Evolutionary conservation across 2,329 filamentous ascomycete genomes (phyloP).

Genomic region (Atkinsonella hypoxylon): DNA sequence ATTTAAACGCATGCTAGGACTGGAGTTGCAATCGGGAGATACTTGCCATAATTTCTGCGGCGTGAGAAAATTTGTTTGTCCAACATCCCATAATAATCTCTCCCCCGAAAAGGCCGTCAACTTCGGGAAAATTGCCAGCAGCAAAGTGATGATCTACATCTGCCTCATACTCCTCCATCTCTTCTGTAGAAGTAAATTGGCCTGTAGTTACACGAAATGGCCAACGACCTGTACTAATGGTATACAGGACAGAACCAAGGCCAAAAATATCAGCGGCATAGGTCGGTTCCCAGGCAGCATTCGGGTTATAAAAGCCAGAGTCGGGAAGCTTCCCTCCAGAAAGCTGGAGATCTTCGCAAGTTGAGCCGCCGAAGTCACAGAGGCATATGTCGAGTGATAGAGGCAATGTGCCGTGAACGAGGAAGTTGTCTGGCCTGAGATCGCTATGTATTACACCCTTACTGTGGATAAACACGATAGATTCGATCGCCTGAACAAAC

Average conservation of each 20-base stretch:
- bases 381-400: slow-evolving; percentile 17
- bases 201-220: slow-evolving; percentile 8
- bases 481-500: slow-evolving; percentile 18
- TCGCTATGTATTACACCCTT: slow-evolving; percentile 22
- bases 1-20: slow-evolving; percentile 1
- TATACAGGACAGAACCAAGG: slow-evolving; percentile 12
- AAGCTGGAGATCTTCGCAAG: slow-evolving; percentile 16
- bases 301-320: slow-evolving; percentile 11
- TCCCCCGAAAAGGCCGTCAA: slow-evolving; percentile 4
- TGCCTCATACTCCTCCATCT: slow-evolving; percentile 8
- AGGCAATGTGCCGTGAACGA: slow-evolving; percentile 15
- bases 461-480: slow-evolving; percentile 17
- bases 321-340: slow-evolving; percentile 8
- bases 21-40: neutral
- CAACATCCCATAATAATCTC: slow-evolving; percentile 7
- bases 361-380: slow-evolving; percentile 22
- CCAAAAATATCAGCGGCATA: slow-evolving; percentile 9
- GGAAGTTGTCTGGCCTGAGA: slow-evolving; percentile 20
- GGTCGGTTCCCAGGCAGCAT: slow-evolving; percentile 3
- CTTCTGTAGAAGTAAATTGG: slow-evolving; percentile 5
- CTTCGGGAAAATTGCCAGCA: slow-evolving; percentile 8
- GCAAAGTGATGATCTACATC: slow-evolving; percentile 8
- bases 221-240: slow-evolving; percentile 10
- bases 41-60: slow-evolving; percentile 1
- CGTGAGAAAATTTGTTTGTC: slow-evolving; percentile 2